Conservation (phyloP, 176 grass and related monocot genomes). For the Melocanna baccifera region DNA sequence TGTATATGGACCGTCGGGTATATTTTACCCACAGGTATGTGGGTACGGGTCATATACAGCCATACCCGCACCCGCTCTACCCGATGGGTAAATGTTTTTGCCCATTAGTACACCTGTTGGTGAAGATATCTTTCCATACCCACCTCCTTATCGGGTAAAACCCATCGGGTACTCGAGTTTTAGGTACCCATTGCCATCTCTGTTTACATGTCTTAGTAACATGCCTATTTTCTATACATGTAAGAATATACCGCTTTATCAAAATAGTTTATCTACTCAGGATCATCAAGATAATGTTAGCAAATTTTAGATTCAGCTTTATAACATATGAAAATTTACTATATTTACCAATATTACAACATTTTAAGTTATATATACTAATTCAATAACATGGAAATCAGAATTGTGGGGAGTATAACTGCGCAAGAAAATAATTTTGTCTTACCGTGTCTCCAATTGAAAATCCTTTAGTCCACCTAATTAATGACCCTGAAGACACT, state of each 20-base stretch:
- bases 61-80: too few species aligned
- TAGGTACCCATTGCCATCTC: too few species aligned
- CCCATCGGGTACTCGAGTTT: too few species aligned
- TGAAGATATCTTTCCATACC: too few species aligned
- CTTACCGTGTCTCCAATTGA: slow-evolving; percentile 78
- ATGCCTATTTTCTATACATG: not conserved
- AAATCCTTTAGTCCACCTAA: slow-evolving; percentile 92
- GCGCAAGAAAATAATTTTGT: not conserved
- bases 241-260: not conserved
- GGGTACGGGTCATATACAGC: too few species aligned
- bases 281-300: not conserved
- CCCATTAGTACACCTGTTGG: too few species aligned
- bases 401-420: not conserved
- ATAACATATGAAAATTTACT: not conserved
- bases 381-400: slow-evolving; percentile 5
- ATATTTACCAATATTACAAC: not conserved
- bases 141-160: too few species aligned
- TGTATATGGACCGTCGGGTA: too few species aligned
- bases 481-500: slow-evolving; percentile 80
- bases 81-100: too few species aligned
- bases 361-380: not conserved
- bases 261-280: not conserved
- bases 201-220: not conserved
- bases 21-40: too few species aligned
- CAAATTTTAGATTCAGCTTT: not conserved